Evolutionary conservation across 2,329 filamentous ascomycete genomes (phyloP).

Genomic region (Exophiala bonariae): DNA sequence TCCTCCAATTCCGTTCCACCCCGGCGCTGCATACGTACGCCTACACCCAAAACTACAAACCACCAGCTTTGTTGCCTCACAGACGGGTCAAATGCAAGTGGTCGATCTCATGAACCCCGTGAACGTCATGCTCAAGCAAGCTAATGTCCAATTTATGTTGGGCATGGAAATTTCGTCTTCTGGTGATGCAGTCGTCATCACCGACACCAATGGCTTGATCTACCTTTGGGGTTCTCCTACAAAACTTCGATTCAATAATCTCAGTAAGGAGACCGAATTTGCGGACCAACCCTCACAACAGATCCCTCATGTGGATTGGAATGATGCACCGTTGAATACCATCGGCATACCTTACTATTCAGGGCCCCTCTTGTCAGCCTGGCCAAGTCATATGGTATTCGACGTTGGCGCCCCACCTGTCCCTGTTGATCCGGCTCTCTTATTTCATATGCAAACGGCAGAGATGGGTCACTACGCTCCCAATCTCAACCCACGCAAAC

Average conservation of each 20-base stretch:
- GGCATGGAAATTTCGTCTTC: slow-evolving; percentile 85
- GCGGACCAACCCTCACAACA: slow-evolving; percentile 66
- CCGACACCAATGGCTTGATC: slow-evolving; percentile 74
- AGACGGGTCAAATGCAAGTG: slow-evolving; percentile 89
- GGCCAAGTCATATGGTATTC: slow-evolving; percentile 80
- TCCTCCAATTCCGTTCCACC: slow-evolving; percentile 86
- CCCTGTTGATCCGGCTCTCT: slow-evolving; percentile 70
- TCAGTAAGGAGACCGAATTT: slow-evolving; percentile 75
- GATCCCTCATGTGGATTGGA: slow-evolving; percentile 64
- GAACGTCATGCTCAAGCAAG: slow-evolving; percentile 79
- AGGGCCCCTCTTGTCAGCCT: slow-evolving; percentile 81
- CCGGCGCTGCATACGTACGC: slow-evolving; percentile 88
- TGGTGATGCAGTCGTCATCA: slow-evolving; percentile 79
- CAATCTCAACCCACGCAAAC: slow-evolving; percentile 63
- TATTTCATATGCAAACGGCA: slow-evolving; percentile 67
- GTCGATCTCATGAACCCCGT: slow-evolving; percentile 95
- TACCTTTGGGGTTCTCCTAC: slow-evolving; percentile 86
- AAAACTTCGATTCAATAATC: slow-evolving; percentile 84
- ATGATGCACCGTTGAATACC: slow-evolving; percentile 76
- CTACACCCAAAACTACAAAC: slow-evolving; percentile 97
- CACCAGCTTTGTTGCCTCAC: slow-evolving; percentile 89
- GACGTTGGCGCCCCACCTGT: slow-evolving; percentile 81
- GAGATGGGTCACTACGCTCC: slow-evolving; percentile 78
- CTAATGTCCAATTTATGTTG: slow-evolving; percentile 74
- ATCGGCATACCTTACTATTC: slow-evolving; percentile 94